Evolutionary conservation across 371 early-diverging fungal species (phyloP), one percentile per base, ranked within the genome.

Genomic region (Circinella umbellata): DNA sequence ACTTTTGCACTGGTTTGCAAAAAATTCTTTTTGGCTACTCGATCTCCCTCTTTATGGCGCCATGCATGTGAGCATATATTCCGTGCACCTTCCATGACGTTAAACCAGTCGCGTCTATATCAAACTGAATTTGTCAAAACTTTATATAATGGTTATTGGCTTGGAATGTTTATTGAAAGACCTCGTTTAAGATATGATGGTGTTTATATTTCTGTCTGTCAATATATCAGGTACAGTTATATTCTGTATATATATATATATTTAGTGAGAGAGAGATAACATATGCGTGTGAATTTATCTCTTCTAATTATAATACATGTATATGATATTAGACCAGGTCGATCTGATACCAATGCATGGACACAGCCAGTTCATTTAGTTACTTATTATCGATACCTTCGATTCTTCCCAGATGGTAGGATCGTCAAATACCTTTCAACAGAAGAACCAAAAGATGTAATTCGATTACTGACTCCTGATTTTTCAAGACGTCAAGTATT

Each of bases 141-240:
- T 34, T 18, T 68, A 7, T 76, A 73, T 53, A 54, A 66, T 61
- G 66, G 68, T 54, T 61, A 72, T 35, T 76, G 77, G 80, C 59
- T 70, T 36, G 35, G 66, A 0, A 79, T 88, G 84, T 88, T 76
- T 70, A 69, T 82, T 37, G 80, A 86, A 15, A 79, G 83, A 48
- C 90, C 91, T 20, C 73, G 89, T 14, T 61, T 89, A 34, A 76
- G 87, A 18, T 75, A 76, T 47, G 89, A 89, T 72, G 91, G 91
- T 3, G 77, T 88, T 10, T 90, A 85, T 65, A 88, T 88, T 35
- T 84, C 88, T 3, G 81, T 77, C 9, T 81, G 88, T 49, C 78
- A 81, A 65, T 90, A 90, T 68, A 67, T 83, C 6, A 76, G 72
- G 72, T 71, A 67, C 17, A 61, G 0, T 42, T 42, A 42, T 42